Conservation (phyloP, 768 basidiomycete species). For the Suillus ampliporus region DNA sequence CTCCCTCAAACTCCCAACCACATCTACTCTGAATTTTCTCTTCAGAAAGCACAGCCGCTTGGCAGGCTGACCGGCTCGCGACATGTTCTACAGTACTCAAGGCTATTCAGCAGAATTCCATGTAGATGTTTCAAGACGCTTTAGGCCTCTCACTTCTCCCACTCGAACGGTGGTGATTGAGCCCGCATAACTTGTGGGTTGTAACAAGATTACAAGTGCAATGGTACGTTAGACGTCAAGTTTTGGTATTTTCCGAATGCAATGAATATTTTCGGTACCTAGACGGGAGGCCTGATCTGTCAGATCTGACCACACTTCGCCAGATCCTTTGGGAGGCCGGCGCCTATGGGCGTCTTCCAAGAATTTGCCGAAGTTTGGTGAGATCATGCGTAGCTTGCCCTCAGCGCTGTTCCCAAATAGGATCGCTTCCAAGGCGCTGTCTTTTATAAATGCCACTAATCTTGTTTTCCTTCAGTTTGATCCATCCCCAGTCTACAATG, state of each 20-base stretch:
- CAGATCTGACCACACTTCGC: not conserved
- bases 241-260: not conserved
- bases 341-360: not conserved
- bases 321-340: not conserved
- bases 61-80: not conserved
- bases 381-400: not conserved
- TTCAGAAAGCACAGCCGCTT: conserved; percentile 9
- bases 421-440: not conserved
- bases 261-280: not conserved
- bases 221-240: not conserved
- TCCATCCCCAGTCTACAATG: not conserved
- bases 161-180: not conserved
- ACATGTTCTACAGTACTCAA: not conserved
- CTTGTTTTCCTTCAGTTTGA: too few relatives aligned
- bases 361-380: not conserved
- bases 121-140: not conserved
- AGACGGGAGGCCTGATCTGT: not conserved
- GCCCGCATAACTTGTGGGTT: not conserved
- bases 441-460: not conserved
- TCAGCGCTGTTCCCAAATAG: not conserved
- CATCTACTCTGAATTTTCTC: not conserved
- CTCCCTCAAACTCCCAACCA: conserved; percentile 3
- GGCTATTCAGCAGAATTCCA: conserved; percentile 7
- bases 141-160: not conserved
- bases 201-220: not conserved